phyloP scores from a whole-genome alignment of 768 basidiomycete genomes.

The Naganishia antarctica region DNA sequence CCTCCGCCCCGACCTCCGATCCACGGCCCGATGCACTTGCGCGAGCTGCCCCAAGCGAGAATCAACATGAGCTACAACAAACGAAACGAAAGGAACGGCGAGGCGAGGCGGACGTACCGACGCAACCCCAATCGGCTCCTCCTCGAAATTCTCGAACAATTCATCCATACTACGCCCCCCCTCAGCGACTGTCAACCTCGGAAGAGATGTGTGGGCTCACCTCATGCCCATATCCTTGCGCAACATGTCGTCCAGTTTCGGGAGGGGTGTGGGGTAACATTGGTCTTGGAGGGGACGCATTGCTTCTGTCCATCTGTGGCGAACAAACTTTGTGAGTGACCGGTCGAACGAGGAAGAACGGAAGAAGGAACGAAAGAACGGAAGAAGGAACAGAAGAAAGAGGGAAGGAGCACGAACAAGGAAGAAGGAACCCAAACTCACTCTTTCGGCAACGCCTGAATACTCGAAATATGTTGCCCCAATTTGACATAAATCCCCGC shows the following conservation, averaged over 20 bases:
- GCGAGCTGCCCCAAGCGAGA: constrained; percentile 58
- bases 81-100: not conserved
- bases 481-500: constrained; percentile 57
- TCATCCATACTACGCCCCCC: constrained; percentile 59
- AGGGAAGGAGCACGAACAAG: not conserved
- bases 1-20: constrained; percentile 63
- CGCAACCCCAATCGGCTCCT: constrained; percentile 85
- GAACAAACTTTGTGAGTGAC: not conserved
- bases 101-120: constrained; percentile 54
- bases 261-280: constrained; percentile 80
- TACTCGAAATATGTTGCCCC: constrained; percentile 78
- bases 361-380: not conserved
- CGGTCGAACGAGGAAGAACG: not conserved
- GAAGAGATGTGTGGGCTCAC: constrained; percentile 6
- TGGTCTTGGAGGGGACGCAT: constrained; percentile 68
- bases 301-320: constrained; percentile 54
- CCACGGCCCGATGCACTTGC: constrained; percentile 82
- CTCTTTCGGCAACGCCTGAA: constrained; percentile 58
- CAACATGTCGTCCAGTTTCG: constrained; percentile 71
- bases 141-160: constrained; percentile 79
- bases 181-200: not conserved
- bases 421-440: constrained; percentile 8
- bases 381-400: not conserved
- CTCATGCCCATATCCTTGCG: constrained; percentile 63
- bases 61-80: not conserved